Percentiles rank a stretch among this genome's conserved stretches.
phyloP scores from a whole-genome alignment of 345 rosid genomes.

The Gossypium mustelinum region DNA sequence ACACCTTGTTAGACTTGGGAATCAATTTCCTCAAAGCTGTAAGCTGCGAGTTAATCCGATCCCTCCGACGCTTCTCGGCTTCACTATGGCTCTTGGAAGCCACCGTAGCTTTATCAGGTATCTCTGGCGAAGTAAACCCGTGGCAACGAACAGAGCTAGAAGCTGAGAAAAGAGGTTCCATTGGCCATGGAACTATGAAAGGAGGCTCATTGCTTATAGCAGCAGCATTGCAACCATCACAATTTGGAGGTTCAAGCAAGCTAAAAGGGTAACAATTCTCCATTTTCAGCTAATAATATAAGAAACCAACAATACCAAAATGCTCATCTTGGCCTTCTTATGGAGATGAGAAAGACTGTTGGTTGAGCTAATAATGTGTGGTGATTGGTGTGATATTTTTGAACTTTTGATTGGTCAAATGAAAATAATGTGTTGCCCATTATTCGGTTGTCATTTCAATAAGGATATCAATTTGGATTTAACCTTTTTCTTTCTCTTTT shows the following conservation, averaged over 20 bases:
- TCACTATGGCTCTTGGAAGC: constrained; percentile 66
- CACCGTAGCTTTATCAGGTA: constrained; percentile 29
- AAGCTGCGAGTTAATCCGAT: constrained; percentile 82
- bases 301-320: not conserved
- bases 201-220: constrained; percentile 15
- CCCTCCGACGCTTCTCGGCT: constrained; percentile 91
- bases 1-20: constrained; percentile 86
- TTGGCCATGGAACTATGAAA: constrained; percentile 22
- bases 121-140: constrained; percentile 24
- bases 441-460: constrained; percentile 30
- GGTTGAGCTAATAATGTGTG: constrained; percentile 25
- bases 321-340: not conserved
- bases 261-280: constrained; percentile 23
- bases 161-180: constrained; percentile 5
- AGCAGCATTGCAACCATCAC: constrained; percentile 14
- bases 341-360: constrained; percentile 17
- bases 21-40: constrained; percentile 73
- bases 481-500: too few species aligned
- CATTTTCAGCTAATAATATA: constrained; percentile 7
- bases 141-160: constrained; percentile 15
- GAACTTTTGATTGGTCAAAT: constrained; percentile 34
- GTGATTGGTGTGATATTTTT: constrained; percentile 43
- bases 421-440: constrained; percentile 33
- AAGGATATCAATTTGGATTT: too few species aligned
- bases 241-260: constrained; percentile 20